Evolutionary conservation across 2,329 filamentous ascomycete genomes (phyloP).

Genomic region (Neopestalotiopsis clavispora): DNA sequence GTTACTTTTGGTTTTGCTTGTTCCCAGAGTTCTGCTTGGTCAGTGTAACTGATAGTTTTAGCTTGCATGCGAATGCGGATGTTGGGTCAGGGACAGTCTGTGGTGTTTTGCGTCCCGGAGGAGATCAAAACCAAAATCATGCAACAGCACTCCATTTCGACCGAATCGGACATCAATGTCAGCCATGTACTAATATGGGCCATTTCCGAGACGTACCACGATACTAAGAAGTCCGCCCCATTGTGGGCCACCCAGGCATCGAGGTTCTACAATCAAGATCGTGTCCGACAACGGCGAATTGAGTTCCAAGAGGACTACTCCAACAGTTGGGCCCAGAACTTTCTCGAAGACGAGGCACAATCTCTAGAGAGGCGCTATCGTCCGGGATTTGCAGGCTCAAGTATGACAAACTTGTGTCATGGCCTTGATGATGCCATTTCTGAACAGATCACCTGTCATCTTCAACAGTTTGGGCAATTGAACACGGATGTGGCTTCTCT

Average conservation of each 20-base stretch:
- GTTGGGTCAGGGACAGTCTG: constrained; percentile 68
- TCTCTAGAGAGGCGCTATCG: constrained; percentile 57
- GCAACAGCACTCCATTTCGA: constrained; percentile 23
- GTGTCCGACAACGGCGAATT: constrained; percentile 35
- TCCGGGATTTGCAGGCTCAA: constrained; percentile 30
- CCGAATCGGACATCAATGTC: constrained; percentile 44
- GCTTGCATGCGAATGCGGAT: constrained; percentile 76
- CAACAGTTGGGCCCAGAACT: constrained; percentile 38
- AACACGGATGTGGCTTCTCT: constrained; percentile 43
- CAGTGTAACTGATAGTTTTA: constrained; percentile 26
- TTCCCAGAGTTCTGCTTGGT: too few relatives aligned
- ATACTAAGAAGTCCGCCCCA: constrained; percentile 54
- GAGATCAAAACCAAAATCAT: constrained; percentile 64
- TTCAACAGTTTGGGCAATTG: constrained; percentile 39
- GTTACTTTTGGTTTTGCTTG: too few relatives aligned
- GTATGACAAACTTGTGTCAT: background rate
- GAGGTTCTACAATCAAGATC: constrained; percentile 49
- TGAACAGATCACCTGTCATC: constrained; percentile 37
- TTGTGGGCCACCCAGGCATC: constrained; percentile 67
- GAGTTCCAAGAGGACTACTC: constrained; percentile 24
- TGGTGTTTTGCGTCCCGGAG: constrained; percentile 62
- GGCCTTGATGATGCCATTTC: background rate
- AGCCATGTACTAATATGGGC: constrained; percentile 64
- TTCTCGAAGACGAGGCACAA: constrained; percentile 59
- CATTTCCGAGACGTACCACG: constrained; percentile 60